A percentile compares a stretch with the other conserved stretches of the same genome.
These are phyloP conservation scores for Trypanosoma rangeli DNA, from an alignment of 208 protist genomes.

Conservation along the genomic window DNA sequence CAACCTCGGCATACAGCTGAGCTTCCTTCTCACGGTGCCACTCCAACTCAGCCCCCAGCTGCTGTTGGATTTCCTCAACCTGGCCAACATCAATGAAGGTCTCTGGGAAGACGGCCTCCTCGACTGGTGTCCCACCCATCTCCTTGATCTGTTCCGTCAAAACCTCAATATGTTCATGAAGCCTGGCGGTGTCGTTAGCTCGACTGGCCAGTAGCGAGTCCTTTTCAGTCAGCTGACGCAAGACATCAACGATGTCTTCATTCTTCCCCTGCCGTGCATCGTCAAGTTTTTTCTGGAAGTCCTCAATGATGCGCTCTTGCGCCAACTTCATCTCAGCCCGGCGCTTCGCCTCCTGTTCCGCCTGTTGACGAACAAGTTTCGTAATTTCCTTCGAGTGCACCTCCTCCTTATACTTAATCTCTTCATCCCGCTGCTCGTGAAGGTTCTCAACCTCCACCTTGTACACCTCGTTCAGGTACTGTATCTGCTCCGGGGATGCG, in stretches of 20 bases:
- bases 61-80: constrained; percentile 77
- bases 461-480: constrained; percentile 79
- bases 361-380: constrained; percentile 79
- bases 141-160: constrained; percentile 60
- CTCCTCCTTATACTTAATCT: constrained; percentile 82
- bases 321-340: constrained; percentile 75
- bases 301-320: constrained; percentile 76
- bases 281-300: constrained; percentile 86
- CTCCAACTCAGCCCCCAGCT: constrained; percentile 57
- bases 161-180: constrained; percentile 69
- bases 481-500: constrained; percentile 72
- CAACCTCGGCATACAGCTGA: constrained; percentile 72
- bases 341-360: constrained; percentile 73
- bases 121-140: constrained; percentile 42
- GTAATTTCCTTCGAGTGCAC: constrained; percentile 74
- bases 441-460: constrained; percentile 80
- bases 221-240: constrained; percentile 79
- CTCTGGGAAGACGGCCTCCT: constrained; percentile 48
- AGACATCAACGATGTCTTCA: constrained; percentile 66
- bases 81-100: constrained; percentile 82
- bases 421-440: constrained; percentile 83
- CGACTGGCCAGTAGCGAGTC: constrained; percentile 76
- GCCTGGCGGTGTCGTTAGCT: constrained; percentile 77
- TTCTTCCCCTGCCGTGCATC: constrained; percentile 71
- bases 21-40: constrained; percentile 63